Evolutionary conservation across 1,139 yeast genomes (phyloP).

Genomic region (Suzukiozyma palmioleophila): DNA sequence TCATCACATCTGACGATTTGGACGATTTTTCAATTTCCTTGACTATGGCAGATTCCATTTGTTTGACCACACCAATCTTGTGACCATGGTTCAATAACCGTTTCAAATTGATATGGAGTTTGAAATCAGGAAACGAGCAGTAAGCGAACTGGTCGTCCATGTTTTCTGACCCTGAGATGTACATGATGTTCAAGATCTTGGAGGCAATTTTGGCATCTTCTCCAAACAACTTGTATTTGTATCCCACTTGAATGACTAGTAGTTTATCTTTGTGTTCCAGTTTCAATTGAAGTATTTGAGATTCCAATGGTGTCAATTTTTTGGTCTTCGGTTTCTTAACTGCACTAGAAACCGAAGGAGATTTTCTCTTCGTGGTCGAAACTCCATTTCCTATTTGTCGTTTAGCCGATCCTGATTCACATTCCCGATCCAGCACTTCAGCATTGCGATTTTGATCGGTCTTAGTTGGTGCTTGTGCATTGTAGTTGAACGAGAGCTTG

Average conservation of each 20-base stretch:
- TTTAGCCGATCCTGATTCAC: slow-evolving; percentile 1
- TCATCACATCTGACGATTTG: slow-evolving; percentile 49
- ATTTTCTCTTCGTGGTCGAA: neutral
- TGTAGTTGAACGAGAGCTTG: neutral
- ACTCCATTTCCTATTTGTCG: slow-evolving; percentile 2
- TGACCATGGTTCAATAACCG: slow-evolving; percentile 57
- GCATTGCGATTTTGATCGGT: neutral
- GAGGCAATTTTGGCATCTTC: slow-evolving; percentile 75
- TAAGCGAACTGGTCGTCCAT: slow-evolving; percentile 67
- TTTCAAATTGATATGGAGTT: slow-evolving; percentile 72
- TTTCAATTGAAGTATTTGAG: slow-evolving; percentile 68
- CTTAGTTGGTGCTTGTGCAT: neutral
- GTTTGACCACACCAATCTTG: slow-evolving; percentile 86
- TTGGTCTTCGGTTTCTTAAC: slow-evolving; percentile 6
- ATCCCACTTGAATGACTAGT: slow-evolving; percentile 83
- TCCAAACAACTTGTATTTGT: slow-evolving; percentile 83
- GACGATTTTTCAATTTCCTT: slow-evolving; percentile 45
- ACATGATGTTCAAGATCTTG: slow-evolving; percentile 61
- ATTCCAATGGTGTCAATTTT: slow-evolving; percentile 68
- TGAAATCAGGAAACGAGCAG: slow-evolving; percentile 76
- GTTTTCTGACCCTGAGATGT: slow-evolving; percentile 62
- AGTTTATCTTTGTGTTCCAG: slow-evolving; percentile 57
- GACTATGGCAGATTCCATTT: slow-evolving; percentile 74
- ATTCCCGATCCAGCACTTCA: too few species aligned
- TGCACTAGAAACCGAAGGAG: slow-evolving; percentile 1